Conservation (phyloP, 1,284 basidiomycete genomes). For the Puccinia horiana region DNA sequence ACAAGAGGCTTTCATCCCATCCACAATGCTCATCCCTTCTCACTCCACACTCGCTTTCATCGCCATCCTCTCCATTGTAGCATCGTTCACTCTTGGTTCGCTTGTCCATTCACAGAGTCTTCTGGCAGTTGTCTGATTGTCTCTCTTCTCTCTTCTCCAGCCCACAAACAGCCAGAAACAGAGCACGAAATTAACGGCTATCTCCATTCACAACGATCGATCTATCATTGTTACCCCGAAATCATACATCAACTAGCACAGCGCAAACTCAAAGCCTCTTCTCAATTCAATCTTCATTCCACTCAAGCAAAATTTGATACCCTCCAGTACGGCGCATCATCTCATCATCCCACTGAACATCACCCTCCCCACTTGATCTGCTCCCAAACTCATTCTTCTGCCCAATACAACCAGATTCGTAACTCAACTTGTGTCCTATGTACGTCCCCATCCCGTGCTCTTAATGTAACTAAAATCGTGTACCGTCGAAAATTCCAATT, state of each 20-base stretch:
- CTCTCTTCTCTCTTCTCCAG: background rate
- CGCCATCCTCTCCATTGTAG: too few species aligned
- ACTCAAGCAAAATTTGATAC: background rate
- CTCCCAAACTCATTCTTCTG: background rate
- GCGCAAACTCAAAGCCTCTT: background rate
- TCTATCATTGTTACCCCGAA: conserved; percentile 23
- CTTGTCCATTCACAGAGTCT: too few species aligned
- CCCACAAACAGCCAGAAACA: conserved; percentile 5
- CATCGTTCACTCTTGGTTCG: too few species aligned
- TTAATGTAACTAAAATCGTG: too few species aligned
- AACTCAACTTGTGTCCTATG: conserved; percentile 29
- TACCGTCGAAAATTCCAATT: too few species aligned
- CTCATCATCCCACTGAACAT: background rate
- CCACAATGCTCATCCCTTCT: too few species aligned
- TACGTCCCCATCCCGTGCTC: background rate
- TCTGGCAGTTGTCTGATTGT: too few species aligned
- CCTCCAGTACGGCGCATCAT: background rate
- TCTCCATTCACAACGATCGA: background rate
- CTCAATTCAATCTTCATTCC: background rate
- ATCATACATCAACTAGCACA: conserved; percentile 4
- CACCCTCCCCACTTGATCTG: background rate
- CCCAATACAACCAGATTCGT: background rate
- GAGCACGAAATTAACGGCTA: background rate
- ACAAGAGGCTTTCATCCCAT: too few species aligned
- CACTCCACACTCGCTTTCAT: too few species aligned